Evolutionary conservation across 2,329 filamentous ascomycete species (phyloP).

Genomic region (Cercospora berteroae): DNA sequence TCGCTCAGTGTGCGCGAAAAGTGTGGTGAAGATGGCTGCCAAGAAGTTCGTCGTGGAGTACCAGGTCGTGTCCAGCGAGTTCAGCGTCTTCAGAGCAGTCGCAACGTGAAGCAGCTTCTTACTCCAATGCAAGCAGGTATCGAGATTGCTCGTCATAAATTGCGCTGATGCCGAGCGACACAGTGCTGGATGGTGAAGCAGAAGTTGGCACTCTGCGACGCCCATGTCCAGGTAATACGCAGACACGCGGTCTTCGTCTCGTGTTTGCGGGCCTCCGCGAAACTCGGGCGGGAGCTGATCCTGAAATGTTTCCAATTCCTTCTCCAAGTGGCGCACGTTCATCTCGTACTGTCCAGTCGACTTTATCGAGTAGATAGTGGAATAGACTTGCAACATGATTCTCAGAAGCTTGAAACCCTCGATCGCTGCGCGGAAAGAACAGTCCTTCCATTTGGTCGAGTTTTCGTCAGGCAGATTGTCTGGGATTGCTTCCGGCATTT

Average conservation of each 20-base stretch:
- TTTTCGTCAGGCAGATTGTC: slow-evolving; percentile 68
- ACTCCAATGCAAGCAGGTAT: slow-evolving; percentile 64
- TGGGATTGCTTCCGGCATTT: slow-evolving; percentile 68
- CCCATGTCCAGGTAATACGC: slow-evolving; percentile 51
- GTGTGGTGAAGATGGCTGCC: slow-evolving; percentile 68
- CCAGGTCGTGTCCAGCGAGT: slow-evolving; percentile 75
- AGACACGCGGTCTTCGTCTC: slow-evolving; percentile 50
- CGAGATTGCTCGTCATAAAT: slow-evolving; percentile 55
- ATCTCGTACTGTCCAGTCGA: slow-evolving; percentile 56
- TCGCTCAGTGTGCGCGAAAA: slow-evolving; percentile 68
- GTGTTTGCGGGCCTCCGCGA: slow-evolving; percentile 46
- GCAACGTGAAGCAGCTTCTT: slow-evolving; percentile 63
- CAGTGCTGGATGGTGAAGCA: slow-evolving; percentile 54
- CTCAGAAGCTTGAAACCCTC: slow-evolving; percentile 64
- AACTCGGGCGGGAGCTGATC: slow-evolving; percentile 63
- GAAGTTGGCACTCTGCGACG: slow-evolving; percentile 50
- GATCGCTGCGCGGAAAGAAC: slow-evolving; percentile 66
- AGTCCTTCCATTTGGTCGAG: slow-evolving; percentile 51
- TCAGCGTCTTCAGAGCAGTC: slow-evolving; percentile 59
- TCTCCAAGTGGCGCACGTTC: slow-evolving; percentile 64
- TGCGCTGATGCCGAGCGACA: slow-evolving; percentile 55
- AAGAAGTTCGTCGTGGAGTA: slow-evolving; percentile 70
- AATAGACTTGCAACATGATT: slow-evolving; percentile 70
- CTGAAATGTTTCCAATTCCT: slow-evolving; percentile 61
- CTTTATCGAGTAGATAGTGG: slow-evolving; percentile 70